Percentiles rank a stretch among this genome's conserved stretches.
Evolutionary conservation across 106 monocot species (phyloP).

Genomic region (Allium cepa): DNA sequence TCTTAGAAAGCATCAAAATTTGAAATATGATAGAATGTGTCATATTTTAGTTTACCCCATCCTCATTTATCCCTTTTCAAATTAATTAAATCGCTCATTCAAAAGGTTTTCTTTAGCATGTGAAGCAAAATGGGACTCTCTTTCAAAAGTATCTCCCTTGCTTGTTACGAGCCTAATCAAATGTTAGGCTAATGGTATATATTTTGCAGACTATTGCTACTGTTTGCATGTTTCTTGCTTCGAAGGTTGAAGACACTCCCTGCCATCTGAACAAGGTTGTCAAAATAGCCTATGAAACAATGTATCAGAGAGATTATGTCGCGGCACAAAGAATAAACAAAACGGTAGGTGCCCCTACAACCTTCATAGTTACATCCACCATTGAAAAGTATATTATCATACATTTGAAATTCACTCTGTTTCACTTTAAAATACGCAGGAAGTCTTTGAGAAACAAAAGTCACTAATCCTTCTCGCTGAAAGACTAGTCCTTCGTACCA

Average conservation of each 20-base stretch:
- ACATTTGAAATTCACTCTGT: not conserved
- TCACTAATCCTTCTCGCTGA: constrained; percentile 47
- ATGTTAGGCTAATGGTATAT: too few species aligned
- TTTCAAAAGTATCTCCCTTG: too few species aligned
- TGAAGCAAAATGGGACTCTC: too few species aligned
- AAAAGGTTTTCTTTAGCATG: too few species aligned
- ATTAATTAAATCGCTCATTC: too few species aligned
- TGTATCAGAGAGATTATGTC: constrained; percentile 26
- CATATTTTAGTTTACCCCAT: too few species aligned
- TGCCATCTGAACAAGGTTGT: constrained; percentile 41
- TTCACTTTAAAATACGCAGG: constrained; percentile 19
- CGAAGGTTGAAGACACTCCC: constrained; percentile 67
- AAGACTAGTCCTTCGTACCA: constrained; percentile 47
- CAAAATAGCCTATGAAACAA: constrained; percentile 34
- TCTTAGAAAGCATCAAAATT: too few species aligned
- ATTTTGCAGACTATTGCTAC: constrained; percentile 56
- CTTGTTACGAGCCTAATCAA: too few species aligned
- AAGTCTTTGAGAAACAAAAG: constrained; percentile 57
- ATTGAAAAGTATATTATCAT: not conserved
- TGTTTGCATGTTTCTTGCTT: constrained; percentile 67
- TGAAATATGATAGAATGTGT: too few species aligned
- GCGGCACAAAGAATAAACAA: constrained; percentile 27
- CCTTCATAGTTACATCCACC: not conserved
- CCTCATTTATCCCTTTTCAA: too few species aligned
- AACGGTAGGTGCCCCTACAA: constrained; percentile 26